Evolutionary conservation across 139 green algal genomes (phyloP).

Genomic region (Picochlorum sp.): DNA sequence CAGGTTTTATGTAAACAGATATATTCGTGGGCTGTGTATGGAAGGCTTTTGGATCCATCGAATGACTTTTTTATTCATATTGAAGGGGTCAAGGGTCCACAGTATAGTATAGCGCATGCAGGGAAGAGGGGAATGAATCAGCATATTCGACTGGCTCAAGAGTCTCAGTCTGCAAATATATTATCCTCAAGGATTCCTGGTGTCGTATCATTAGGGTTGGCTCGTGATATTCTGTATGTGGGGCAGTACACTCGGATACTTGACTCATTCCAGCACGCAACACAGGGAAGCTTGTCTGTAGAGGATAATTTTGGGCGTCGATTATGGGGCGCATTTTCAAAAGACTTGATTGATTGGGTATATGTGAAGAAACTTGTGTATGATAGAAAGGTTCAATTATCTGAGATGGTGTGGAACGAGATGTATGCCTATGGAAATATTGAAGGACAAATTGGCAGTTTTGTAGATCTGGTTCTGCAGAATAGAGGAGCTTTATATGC

Average conservation of each 20-base stretch:
- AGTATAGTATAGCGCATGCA: not conserved
- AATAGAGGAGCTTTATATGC: not conserved
- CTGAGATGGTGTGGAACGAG: not conserved
- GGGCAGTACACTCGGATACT: too few relatives aligned
- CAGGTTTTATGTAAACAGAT: constrained; percentile 78
- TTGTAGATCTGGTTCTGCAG: not conserved
- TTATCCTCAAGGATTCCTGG: not conserved
- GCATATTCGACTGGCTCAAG: constrained; percentile 34
- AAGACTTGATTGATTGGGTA: not conserved
- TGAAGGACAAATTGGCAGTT: not conserved
- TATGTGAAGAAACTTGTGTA: not conserved
- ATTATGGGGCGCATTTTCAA: not conserved
- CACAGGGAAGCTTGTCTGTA: too few relatives aligned
- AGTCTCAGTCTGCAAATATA: constrained; percentile 38
- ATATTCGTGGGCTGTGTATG: constrained; percentile 77
- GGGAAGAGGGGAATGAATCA: not conserved
- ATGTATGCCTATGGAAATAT: not conserved
- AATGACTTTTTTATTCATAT: constrained; percentile 79
- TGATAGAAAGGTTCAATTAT: not conserved
- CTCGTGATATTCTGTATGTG: not conserved
- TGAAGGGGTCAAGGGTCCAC: not conserved
- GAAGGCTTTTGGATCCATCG: constrained; percentile 56
- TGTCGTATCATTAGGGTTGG: not conserved
- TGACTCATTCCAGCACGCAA: too few relatives aligned
- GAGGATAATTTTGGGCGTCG: too few relatives aligned